A percentile compares a stretch with the other conserved stretches of the same genome.
Evolutionary conservation across 2,329 filamentous ascomycete genomes (phyloP).

Genomic region (Talaromyces albobiverticillius): DNA sequence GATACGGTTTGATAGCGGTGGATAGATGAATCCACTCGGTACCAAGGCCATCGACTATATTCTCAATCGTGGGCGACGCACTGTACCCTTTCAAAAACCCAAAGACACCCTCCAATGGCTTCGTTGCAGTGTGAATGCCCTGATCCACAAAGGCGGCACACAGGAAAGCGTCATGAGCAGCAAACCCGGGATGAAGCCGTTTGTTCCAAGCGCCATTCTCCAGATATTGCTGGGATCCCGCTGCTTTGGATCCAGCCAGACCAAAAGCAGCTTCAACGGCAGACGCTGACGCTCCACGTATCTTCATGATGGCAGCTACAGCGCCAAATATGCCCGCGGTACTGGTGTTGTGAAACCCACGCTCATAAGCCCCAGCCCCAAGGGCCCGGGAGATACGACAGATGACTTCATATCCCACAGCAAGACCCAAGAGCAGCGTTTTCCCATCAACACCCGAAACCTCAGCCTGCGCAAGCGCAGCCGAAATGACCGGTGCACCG

Average conservation of each 20-base stretch:
- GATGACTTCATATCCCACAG: slow-evolving; percentile 34
- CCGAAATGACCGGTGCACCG: slow-evolving; percentile 32
- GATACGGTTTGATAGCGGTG: slow-evolving; percentile 5
- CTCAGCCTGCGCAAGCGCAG: slow-evolving; percentile 31
- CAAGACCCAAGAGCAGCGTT: slow-evolving; percentile 29
- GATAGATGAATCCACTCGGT: background rate
- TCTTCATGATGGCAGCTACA: slow-evolving; percentile 29
- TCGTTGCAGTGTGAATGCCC: slow-evolving; percentile 22
- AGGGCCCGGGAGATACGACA: slow-evolving; percentile 28
- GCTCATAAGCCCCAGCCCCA: slow-evolving; percentile 30
- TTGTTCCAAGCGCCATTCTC: slow-evolving; percentile 40
- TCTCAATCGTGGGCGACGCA: background rate
- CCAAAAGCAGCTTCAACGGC: slow-evolving; percentile 34
- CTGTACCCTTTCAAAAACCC: background rate
- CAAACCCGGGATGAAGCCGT: slow-evolving; percentile 38
- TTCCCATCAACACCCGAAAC: slow-evolving; percentile 19
- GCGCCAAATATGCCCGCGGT: slow-evolving; percentile 38
- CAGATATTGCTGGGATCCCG: slow-evolving; percentile 39
- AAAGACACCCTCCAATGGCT: background rate
- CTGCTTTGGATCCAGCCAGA: slow-evolving; percentile 35
- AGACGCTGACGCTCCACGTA: slow-evolving; percentile 24
- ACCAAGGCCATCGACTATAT: background rate
- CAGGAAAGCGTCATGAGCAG: slow-evolving; percentile 37
- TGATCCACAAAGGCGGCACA: slow-evolving; percentile 34
- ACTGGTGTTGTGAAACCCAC: slow-evolving; percentile 38